Percentiles rank a stretch among this genome's conserved stretches.
Evolutionary conservation across 176 grass and related monocot species (phyloP).

Genomic region (Echinochloa phyllopogon): DNA sequence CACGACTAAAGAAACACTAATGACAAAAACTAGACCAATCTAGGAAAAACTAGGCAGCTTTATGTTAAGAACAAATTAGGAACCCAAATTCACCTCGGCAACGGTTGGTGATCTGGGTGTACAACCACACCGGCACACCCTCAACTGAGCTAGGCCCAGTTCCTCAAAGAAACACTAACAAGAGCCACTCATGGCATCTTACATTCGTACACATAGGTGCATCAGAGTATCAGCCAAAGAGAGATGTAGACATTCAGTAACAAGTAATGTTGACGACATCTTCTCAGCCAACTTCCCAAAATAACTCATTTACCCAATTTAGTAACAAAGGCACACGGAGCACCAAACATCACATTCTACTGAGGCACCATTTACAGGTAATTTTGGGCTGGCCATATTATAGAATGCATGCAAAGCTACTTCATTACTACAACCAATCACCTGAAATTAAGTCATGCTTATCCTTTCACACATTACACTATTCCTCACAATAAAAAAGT

Average conservation of each 20-base stretch:
- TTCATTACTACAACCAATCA: constrained; percentile 12
- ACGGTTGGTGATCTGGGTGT: too few species aligned
- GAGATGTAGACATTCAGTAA: constrained; percentile 3
- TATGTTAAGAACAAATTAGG: too few species aligned
- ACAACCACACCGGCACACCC: not conserved
- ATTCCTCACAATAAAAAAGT: constrained; percentile 16
- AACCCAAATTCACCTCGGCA: too few species aligned
- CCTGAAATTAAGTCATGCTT: not conserved
- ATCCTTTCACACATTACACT: constrained; percentile 11
- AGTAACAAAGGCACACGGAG: constrained; percentile 2
- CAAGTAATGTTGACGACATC: constrained; percentile 9
- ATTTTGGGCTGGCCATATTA: constrained; percentile 14
- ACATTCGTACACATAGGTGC: constrained; percentile 17
- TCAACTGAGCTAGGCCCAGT: not conserved
- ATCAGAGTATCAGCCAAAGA: not conserved
- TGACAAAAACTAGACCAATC: not conserved
- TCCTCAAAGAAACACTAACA: not conserved
- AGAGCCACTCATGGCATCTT: not conserved
- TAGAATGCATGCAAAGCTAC: constrained; percentile 20
- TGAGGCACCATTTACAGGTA: constrained; percentile 8
- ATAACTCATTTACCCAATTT: constrained; percentile 14
- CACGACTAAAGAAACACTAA: constrained; percentile 1
- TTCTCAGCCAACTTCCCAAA: not conserved
- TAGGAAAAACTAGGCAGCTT: not conserved
- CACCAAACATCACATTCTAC: constrained; percentile 17